Evolutionary conservation across 164 flowering plant species (phyloP), one percentile per base, ranked within the genome.

Genomic region (Magnolia changhungtana): DNA sequence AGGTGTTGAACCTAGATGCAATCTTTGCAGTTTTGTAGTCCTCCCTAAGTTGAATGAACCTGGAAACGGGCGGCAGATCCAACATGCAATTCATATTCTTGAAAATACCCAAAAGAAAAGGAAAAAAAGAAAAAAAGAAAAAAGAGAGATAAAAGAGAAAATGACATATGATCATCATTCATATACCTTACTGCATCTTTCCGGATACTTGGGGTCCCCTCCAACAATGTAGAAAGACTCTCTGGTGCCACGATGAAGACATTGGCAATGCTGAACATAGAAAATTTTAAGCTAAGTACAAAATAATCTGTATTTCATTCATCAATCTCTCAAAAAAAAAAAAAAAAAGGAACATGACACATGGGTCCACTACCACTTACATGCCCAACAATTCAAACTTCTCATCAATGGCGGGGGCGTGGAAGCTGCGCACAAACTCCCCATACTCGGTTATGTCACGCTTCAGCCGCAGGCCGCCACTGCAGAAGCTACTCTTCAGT

Each of bases 381-480:
- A 91, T 96, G 86, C 99, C 96, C 86, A 96, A 80, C 78, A 88
- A 73, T 80, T 96, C 99, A 74, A 96, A 94, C 70, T 91, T 92
- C 83, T 96, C 99, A 81, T 96, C 99, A 71, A 96, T 89, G 6
- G 98, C 75, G 27, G 99, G 99, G 82, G 99, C 94, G 83, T 92
- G 91, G 79, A 96, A 96, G 80, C 96, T 92, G 63, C 96, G 91
- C 29, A 94, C 93, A 87, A 89, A 96, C 76, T 92, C 98, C 80
- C 98, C 99, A 83, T 94, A 96, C 81, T 94, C 99, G 0, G 96
- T 94, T 79, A 96, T 96, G 80, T 96, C 98, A 86, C 98, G 94
- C 85, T 96, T 96, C 85, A 94, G 84, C 66, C 98, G 87, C 79
- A 92, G 82, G 45, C 99, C 98, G 77, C 98, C 99, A 84, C 98